phyloP scores from a whole-genome alignment of 2,329 filamentous ascomycete species.

The Aspergillus aculeatus region DNA sequence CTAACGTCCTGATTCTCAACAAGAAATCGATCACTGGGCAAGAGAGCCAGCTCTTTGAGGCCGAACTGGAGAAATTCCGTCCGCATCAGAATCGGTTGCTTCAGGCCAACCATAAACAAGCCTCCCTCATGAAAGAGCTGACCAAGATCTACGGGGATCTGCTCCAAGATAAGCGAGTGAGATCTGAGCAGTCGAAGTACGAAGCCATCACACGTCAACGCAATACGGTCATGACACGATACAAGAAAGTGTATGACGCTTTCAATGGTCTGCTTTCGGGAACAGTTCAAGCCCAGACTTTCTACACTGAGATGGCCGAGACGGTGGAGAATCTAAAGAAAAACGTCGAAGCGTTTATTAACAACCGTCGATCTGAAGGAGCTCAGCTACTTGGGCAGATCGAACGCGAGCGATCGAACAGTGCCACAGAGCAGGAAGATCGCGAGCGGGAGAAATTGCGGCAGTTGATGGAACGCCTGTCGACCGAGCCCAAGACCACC shows the following conservation, averaged over 20 bases:
- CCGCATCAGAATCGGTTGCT: constrained; percentile 87
- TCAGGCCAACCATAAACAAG: constrained; percentile 94
- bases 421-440: constrained; percentile 63
- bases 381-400: constrained; percentile 86
- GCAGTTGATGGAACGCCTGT: constrained; percentile 93
- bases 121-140: constrained; percentile 89
- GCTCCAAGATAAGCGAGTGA: constrained; percentile 88
- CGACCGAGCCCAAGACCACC: constrained; percentile 61
- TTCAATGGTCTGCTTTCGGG: constrained; percentile 88
- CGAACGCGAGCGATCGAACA: constrained; percentile 70
- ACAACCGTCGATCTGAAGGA: constrained; percentile 87
- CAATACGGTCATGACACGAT: constrained; percentile 76
- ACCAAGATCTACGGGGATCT: constrained; percentile 83
- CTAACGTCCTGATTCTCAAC: constrained; percentile 93
- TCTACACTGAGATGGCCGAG: constrained; percentile 94
- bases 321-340: constrained; percentile 88
- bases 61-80: constrained; percentile 95
- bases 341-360: constrained; percentile 96
- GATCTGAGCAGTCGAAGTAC: constrained; percentile 92
- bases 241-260: constrained; percentile 87
- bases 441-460: constrained; percentile 81
- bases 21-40: constrained; percentile 94
- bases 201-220: constrained; percentile 82
- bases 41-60: constrained; percentile 87
- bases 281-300: constrained; percentile 80